phyloP scores from a whole-genome alignment of 768 basidiomycete genomes.

The Russula earlei region DNA sequence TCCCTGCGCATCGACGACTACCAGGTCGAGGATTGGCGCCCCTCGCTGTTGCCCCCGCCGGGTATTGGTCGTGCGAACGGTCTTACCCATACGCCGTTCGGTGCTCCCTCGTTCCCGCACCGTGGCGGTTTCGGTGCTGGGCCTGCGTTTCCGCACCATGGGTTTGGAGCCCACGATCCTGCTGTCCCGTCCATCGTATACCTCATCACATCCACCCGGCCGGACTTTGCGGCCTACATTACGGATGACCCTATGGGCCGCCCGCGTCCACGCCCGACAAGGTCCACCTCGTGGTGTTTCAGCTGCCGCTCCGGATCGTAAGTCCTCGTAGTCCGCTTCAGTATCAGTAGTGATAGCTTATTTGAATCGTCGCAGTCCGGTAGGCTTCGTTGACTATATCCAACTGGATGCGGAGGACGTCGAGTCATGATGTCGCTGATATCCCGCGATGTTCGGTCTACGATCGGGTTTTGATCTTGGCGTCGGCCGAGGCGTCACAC shows the following conservation, averaged over 20 bases:
- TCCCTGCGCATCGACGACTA: constrained; percentile 7
- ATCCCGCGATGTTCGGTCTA: background rate
- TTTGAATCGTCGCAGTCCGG: constrained; percentile 7
- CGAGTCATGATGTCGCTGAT: background rate
- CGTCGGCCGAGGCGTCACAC: too few relatives aligned
- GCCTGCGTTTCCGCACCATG: constrained; percentile 2
- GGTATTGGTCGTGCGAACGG: background rate
- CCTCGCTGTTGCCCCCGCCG: background rate
- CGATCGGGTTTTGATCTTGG: too few relatives aligned
- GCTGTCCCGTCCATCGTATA: constrained; percentile 14
- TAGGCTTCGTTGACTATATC: constrained; percentile 15
- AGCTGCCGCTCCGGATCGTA: constrained; percentile 15
- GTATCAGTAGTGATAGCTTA: background rate
- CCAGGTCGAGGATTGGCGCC: constrained; percentile 14
- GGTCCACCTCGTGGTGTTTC: constrained; percentile 18
- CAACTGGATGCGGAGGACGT: constrained; percentile 19
- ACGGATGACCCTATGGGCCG: constrained; percentile 19
- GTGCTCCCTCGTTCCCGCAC: background rate
- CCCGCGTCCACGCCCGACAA: constrained; percentile 6
- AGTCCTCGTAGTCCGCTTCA: background rate
- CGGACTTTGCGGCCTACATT: constrained; percentile 10
- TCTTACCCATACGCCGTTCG: too few relatives aligned
- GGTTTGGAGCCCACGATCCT: background rate
- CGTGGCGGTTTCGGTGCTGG: too few relatives aligned
- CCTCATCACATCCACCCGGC: constrained; percentile 14